Base-by-base conservation (phyloP, 345 rosid species). In the Erodium maritimum region DNA sequence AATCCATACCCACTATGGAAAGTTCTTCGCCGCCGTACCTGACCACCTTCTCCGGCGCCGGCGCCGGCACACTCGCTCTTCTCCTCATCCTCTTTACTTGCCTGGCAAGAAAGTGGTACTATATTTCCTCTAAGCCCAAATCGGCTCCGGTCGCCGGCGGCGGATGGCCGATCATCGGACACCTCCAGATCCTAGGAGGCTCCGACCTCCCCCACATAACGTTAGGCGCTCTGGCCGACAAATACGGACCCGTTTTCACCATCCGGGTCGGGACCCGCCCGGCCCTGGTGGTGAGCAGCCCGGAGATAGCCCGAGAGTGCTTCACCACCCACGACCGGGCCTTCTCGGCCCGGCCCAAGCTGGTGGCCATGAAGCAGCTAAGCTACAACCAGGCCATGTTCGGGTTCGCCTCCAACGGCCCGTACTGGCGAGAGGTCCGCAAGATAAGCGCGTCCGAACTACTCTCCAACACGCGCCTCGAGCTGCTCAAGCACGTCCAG, bases 381-480 rank as follows among this genome's bases (percentile, higher is more conserved):
- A 52, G 64, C 42, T 75, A 65, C 53, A 61, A 72, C 50, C 50
- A 62, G 1, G 14, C 60, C 16, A 25, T 25, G 33, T 25, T 25
- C 33, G 33, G 33, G 33, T 7, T 25, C 4, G 33, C 33, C 33
- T 67, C 79, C 0, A 69, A 78, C 5, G 73, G 77, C 12, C 55
- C 69, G 2, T 67, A 65, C 24, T 75, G 80, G 83, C 78, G 76
- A 2, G 61, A 57, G 0, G 2, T 64, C 2, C 74, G 79, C 50
- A 74, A 61, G 68, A 16, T 71, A 0, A 21, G 45, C n/a, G 64
- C 65, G 0, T 12, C 60, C 2, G 72, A 77, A 65, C 68, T 77
- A 50, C 76, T 77, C 61, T 77, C 79, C 2, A 63, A 25, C 67
- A 69, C 48, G 53, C 68, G 68, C 22, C 69, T 77, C 4, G 65